Percentiles rank a stretch among this genome's conserved stretches.
phyloP scores from a whole-genome alignment of 306 rosid genomes.

The Psophocarpus tetragonolobus region DNA sequence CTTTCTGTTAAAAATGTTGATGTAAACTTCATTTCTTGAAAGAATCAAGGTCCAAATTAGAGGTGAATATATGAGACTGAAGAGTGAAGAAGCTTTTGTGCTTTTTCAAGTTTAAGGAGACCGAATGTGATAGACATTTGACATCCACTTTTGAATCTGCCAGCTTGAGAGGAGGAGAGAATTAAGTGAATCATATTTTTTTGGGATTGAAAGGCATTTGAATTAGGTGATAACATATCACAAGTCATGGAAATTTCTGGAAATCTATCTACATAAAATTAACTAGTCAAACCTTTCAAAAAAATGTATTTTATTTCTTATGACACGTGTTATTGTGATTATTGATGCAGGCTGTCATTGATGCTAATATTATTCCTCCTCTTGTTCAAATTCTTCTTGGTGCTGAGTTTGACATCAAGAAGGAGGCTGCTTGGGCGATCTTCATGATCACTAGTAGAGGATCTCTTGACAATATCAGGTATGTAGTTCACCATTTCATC shows the following conservation, averaged over 20 bases:
- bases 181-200: too few species aligned
- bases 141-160: neutral
- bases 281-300: neutral
- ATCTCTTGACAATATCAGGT: neutral
- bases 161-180: neutral
- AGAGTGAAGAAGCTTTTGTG: too few species aligned
- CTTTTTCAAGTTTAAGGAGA: neutral
- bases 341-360: neutral
- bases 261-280: neutral
- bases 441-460: neutral
- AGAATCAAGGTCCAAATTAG: too few species aligned
- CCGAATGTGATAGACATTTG: constrained; percentile 1
- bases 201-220: neutral
- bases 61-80: too few species aligned
- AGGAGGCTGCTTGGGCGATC: neutral
- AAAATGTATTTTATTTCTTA: too few species aligned
- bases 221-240: neutral
- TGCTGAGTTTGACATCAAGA: neutral
- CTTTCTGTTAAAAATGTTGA: too few species aligned
- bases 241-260: neutral
- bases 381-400: neutral
- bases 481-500: neutral
- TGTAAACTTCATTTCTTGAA: too few species aligned
- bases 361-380: neutral
- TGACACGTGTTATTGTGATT: neutral